Percentiles rank a stretch among this genome's conserved stretches.
Evolutionary conservation across 1,284 basidiomycete species (phyloP).

Genomic region (Pascua sp.): DNA sequence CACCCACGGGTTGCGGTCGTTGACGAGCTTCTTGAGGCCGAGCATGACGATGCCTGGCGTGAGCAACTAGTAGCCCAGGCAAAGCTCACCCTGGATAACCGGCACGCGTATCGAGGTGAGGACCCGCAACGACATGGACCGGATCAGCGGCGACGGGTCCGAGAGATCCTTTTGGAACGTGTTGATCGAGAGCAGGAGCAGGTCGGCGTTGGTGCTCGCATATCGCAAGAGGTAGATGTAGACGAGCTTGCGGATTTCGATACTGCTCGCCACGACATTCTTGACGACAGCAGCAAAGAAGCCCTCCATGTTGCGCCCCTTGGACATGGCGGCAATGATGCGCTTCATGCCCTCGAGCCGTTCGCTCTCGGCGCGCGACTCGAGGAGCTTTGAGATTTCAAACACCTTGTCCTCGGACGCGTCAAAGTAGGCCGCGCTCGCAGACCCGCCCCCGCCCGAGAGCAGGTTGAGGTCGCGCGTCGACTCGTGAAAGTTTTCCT

Average conservation of each 20-base stretch:
- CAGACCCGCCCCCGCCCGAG: slow-evolving; percentile 29
- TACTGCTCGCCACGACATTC: slow-evolving; percentile 81
- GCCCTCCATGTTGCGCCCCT: slow-evolving; percentile 82
- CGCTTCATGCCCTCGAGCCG: slow-evolving; percentile 91
- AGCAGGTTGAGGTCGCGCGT: slow-evolving; percentile 48
- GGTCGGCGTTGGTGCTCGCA: slow-evolving; percentile 86
- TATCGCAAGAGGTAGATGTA: slow-evolving; percentile 96
- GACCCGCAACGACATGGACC: slow-evolving; percentile 91
- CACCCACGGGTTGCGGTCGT: slow-evolving; percentile 88
- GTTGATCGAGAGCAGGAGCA: slow-evolving; percentile 94
- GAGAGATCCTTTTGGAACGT: slow-evolving; percentile 96
- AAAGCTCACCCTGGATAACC: slow-evolving; percentile 64
- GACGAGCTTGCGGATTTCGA: slow-evolving; percentile 94
- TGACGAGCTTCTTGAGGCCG: slow-evolving; percentile 84
- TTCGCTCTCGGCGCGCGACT: slow-evolving; percentile 78
- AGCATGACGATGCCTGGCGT: slow-evolving; percentile 67
- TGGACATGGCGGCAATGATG: slow-evolving; percentile 88
- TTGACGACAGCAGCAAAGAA: slow-evolving; percentile 94
- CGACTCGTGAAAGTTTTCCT: slow-evolving; percentile 51
- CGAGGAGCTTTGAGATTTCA: slow-evolving; percentile 75
- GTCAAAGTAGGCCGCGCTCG: slow-evolving; percentile 46
- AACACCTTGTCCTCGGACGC: slow-evolving; percentile 48
- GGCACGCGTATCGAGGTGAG: slow-evolving; percentile 85
- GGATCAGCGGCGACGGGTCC: slow-evolving; percentile 85
- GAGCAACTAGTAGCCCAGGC: not conserved